Conservation (phyloP, 1,139 yeast species). For the Chernovozyma sophiae-reginae region DNA sequence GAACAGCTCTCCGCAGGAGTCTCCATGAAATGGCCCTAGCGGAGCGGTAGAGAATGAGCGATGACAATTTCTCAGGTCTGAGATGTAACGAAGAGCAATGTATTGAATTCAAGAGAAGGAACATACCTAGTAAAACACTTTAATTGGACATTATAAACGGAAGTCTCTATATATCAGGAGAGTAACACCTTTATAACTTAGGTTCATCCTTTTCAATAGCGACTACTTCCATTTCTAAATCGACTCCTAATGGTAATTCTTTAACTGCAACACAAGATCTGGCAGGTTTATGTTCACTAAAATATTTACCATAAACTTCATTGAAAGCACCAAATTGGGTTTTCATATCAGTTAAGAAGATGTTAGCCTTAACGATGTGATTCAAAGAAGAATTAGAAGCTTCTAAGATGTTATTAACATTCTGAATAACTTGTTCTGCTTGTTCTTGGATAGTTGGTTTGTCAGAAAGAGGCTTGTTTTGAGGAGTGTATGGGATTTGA, state of each 20-base stretch:
- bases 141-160: too few species aligned
- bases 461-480: constrained; percentile 74
- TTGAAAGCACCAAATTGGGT: constrained; percentile 75
- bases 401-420: constrained; percentile 69
- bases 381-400: constrained; percentile 81
- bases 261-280: constrained; percentile 94
- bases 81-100: too few species aligned
- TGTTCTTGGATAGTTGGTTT: constrained; percentile 63
- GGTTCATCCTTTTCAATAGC: constrained; percentile 57
- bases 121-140: too few species aligned
- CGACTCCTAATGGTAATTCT: constrained; percentile 79
- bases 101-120: too few species aligned
- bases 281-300: constrained; percentile 83
- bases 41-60: too few species aligned
- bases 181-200: constrained; percentile 37
- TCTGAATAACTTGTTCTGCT: constrained; percentile 80
- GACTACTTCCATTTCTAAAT: constrained; percentile 70
- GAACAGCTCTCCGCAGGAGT: too few species aligned
- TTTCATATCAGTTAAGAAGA: constrained; percentile 84
- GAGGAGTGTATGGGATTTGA: constrained; percentile 87
- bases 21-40: too few species aligned
- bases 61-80: too few species aligned
- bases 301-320: constrained; percentile 76
- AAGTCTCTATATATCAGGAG: neutral
- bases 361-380: constrained; percentile 79